Evolutionary conservation across 805 yeast genomes (phyloP).

Genomic region (Ogataea pini): DNA sequence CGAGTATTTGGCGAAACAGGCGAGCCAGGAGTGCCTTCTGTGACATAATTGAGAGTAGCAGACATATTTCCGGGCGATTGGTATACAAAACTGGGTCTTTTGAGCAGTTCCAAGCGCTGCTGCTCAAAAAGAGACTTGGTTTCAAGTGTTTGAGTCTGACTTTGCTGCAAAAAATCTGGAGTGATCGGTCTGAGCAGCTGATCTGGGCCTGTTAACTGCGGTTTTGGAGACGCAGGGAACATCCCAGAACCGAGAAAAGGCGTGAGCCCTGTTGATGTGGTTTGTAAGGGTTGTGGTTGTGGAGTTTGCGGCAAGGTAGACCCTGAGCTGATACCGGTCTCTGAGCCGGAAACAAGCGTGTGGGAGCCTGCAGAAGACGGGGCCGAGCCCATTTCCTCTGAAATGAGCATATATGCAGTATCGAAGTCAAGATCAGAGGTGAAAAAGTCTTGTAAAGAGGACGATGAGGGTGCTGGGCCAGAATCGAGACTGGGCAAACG

Average conservation of each 20-base stretch:
- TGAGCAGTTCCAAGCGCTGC: slow-evolving; percentile 21
- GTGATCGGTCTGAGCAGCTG: slow-evolving; percentile 13
- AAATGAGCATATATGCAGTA: slow-evolving; percentile 38
- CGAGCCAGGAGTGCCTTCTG: slow-evolving; percentile 26
- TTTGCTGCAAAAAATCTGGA: slow-evolving; percentile 12
- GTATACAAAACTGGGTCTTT: slow-evolving; percentile 13
- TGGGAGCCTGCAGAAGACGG: slow-evolving; percentile 9
- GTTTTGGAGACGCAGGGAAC: slow-evolving; percentile 13
- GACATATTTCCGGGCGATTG: slow-evolving; percentile 14
- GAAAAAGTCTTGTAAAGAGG: slow-evolving; percentile 17
- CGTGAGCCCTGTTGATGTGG: slow-evolving; percentile 13
- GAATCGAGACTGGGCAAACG: slow-evolving; percentile 6
- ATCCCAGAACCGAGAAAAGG: slow-evolving; percentile 9
- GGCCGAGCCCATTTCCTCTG: slow-evolving; percentile 23
- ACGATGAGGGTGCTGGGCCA: slow-evolving; percentile 1
- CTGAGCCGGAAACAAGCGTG: slow-evolving; percentile 4
- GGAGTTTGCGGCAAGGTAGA: slow-evolving; percentile 17
- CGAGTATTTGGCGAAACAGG: slow-evolving; percentile 36
- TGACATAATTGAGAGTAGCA: slow-evolving; percentile 2
- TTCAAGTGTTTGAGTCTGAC: slow-evolving; percentile 6
- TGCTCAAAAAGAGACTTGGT: slow-evolving; percentile 16
- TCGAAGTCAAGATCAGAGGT: slow-evolving; percentile 37
- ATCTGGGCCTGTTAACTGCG: slow-evolving; percentile 3
- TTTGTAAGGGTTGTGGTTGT: slow-evolving; percentile 10
- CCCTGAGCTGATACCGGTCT: slow-evolving; percentile 12